Percentiles rank a stretch among this genome's conserved stretches.
These are phyloP conservation scores for Aspergillus hancockii DNA, from an alignment of 495 filamentous ascomycete species.

Conservation along the genomic window DNA sequence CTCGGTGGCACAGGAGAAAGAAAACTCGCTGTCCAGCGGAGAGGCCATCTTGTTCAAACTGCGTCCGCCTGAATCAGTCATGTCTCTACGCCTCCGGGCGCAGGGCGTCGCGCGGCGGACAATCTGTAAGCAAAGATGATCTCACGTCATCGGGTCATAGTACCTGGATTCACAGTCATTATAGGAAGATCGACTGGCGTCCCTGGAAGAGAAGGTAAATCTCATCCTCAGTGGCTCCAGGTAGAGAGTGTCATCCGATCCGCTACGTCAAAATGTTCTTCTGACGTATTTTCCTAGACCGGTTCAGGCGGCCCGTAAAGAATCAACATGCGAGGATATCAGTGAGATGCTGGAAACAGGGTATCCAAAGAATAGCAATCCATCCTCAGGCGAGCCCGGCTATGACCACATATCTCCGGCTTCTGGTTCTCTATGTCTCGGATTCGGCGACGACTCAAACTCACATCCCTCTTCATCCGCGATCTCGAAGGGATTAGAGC, in stretches of 20 bases:
- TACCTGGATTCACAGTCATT: constrained; percentile 21
- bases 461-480: constrained; percentile 27
- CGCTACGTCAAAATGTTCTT: constrained; percentile 6
- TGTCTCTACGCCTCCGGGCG: constrained; percentile 40
- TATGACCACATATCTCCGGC: constrained; percentile 8
- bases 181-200: constrained; percentile 45
- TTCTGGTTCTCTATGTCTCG: constrained; percentile 29
- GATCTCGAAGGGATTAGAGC: constrained; percentile 36
- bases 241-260: constrained; percentile 17
- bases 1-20: constrained; percentile 34
- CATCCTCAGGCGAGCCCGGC: constrained; percentile 23
- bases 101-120: constrained; percentile 30
- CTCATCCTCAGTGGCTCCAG: constrained; percentile 40
- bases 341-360: constrained; percentile 15
- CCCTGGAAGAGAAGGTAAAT: constrained; percentile 50
- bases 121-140: constrained; percentile 29
- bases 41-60: constrained; percentile 48
- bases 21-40: constrained; percentile 51
- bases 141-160: neutral
- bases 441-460: constrained; percentile 32
- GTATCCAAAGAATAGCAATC: constrained; percentile 20
- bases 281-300: constrained; percentile 19
- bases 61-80: constrained; percentile 42
- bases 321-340: constrained; percentile 19
- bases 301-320: constrained; percentile 9